phyloP scores from a whole-genome alignment of 2,329 filamentous ascomycete genomes.

The Verticillium albo-atrum region DNA sequence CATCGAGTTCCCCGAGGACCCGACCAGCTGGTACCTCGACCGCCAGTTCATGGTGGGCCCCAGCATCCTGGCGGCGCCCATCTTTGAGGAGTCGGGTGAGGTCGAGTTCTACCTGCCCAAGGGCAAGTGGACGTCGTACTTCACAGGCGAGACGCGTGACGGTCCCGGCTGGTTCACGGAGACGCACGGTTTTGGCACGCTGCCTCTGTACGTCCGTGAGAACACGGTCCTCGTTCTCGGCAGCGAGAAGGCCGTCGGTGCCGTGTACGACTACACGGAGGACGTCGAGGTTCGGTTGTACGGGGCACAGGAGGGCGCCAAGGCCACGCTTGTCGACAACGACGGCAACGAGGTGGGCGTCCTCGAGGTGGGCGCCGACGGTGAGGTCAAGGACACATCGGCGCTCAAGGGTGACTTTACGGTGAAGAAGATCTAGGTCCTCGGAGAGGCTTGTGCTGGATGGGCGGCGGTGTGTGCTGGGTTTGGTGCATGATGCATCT shows the following conservation, averaged over 20 bases:
- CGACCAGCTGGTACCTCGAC: constrained; percentile 63
- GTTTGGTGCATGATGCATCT: not conserved
- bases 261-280: constrained; percentile 42
- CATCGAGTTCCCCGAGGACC: constrained; percentile 67
- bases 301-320: constrained; percentile 33
- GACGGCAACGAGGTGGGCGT: constrained; percentile 35
- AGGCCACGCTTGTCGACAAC: constrained; percentile 34
- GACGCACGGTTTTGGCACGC: constrained; percentile 51
- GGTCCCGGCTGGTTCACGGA: constrained; percentile 57
- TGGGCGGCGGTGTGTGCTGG: not conserved
- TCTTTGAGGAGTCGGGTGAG: constrained; percentile 58
- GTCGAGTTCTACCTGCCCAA: constrained; percentile 62
- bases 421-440: constrained; percentile 6
- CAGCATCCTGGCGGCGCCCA: constrained; percentile 57
- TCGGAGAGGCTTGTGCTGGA: not conserved
- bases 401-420: constrained; percentile 30
- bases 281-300: constrained; percentile 45
- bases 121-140: constrained; percentile 42
- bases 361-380: constrained; percentile 32
- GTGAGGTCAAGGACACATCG: constrained; percentile 32
- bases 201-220: constrained; percentile 56
- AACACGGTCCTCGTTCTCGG: constrained; percentile 45
- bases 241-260: constrained; percentile 29
- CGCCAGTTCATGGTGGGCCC: constrained; percentile 71
- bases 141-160: constrained; percentile 43